Percentiles rank a stretch among this genome's conserved stretches.
These are phyloP conservation scores for Penicillium chermesinum DNA, from an alignment of 495 filamentous ascomycete species.

Conservation along the genomic window DNA sequence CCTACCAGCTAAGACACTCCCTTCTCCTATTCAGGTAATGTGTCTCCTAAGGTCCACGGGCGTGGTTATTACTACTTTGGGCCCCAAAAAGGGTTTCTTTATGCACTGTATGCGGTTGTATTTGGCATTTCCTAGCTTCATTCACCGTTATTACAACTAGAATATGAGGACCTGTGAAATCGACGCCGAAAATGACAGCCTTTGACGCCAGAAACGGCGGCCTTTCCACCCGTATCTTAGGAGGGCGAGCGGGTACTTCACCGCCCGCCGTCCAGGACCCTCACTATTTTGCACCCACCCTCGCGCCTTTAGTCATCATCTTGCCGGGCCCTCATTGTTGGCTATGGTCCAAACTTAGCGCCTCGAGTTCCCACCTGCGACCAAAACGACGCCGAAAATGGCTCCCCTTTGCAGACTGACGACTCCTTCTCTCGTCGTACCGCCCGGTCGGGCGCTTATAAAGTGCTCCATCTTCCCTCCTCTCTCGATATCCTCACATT, in stretches of 20 bases:
- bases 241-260: background rate
- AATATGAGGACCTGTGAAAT: constrained; percentile 3
- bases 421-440: constrained; percentile 3
- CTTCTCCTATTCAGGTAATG: too few relatives aligned
- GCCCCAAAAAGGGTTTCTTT: too few relatives aligned
- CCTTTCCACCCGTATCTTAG: constrained; percentile 2
- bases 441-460: constrained; percentile 6
- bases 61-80: too few relatives aligned
- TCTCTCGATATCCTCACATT: too few relatives aligned
- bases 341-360: background rate
- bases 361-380: constrained; percentile 3
- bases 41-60: too few relatives aligned
- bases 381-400: constrained; percentile 16
- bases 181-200: constrained; percentile 4
- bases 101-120: too few relatives aligned
- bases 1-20: too few relatives aligned
- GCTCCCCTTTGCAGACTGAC: constrained; percentile 9
- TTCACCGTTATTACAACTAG: constrained; percentile 3
- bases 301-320: background rate
- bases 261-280: background rate
- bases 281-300: background rate
- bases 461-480: constrained; percentile 1
- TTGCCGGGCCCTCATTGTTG: background rate
- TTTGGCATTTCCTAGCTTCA: too few relatives aligned
- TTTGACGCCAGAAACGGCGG: constrained; percentile 3